Evolutionary conservation across 2,329 filamentous ascomycete species (phyloP), one percentile per base, ranked within the genome.

Genomic region (Trichoderma sp.): DNA sequence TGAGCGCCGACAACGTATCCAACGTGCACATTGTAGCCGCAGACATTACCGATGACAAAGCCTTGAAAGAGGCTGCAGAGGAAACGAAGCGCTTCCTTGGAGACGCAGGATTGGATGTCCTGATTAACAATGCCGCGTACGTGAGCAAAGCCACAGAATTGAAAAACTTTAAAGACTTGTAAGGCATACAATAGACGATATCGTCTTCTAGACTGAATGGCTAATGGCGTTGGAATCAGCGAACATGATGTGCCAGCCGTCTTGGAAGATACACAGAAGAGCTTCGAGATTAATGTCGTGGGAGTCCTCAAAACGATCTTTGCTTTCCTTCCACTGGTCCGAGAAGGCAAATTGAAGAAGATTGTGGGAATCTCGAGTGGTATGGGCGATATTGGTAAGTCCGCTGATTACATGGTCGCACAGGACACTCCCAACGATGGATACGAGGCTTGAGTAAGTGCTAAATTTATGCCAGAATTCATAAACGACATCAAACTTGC

Each of bases 121-220:
- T 43, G 39, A 43, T 43, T 2, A 43, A 43, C 15, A 43, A 43
- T 9, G 39, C 39, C 15, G 39, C 15, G 6, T 43, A 43, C 7
- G 39, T 43, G 39, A 43, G 39, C 39, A 43, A 43, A 43, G 39
- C 15, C 15, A 43, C 39, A 0, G 39, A 43, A 43, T 1, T 43
- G 7, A 43, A n/a, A 43, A 43, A n/a, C 39, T 43, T n/a, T 1
- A 43, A 43, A 4, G 39, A 43, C 7, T 43, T 43, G 39, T 43
- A 43, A 43, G 39, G 1, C 39, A n/a, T 43, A 43, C 3, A 8
- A 43, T n/a, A 7, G 39, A 43, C 3, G 15, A 43, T 9, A n/a
- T 43, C 1, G 2, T n/a, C 15, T 43, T 43, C 15, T 4, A 0
- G 7, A 8, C n/a, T 9, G 0, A 15, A n/a, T 43, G 0, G 18